These are phyloP conservation scores for Peribolospora kevripleyi DNA, from an alignment of 768 basidiomycete genomes.

Conservation along the genomic window DNA sequence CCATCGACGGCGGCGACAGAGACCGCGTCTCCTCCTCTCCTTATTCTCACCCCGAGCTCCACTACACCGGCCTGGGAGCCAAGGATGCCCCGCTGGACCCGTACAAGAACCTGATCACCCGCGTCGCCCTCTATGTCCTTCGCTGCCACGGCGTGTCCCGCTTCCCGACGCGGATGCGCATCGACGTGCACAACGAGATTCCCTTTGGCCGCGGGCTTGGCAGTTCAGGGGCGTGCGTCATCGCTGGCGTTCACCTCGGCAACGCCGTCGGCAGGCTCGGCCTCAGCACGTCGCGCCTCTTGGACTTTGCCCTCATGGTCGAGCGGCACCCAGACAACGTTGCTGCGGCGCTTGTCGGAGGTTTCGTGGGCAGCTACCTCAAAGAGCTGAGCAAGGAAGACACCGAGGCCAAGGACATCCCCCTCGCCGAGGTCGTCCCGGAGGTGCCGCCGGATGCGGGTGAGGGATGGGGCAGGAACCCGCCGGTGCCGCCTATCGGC, in stretches of 20 bases:
- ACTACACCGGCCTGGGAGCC: conserved; percentile 70
- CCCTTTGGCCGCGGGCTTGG: conserved; percentile 94
- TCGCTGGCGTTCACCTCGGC: conserved; percentile 80
- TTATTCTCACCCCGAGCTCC: conserved; percentile 30
- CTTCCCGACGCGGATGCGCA: conserved; percentile 51
- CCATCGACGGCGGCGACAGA: conserved; percentile 13
- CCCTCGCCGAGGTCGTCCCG: conserved; percentile 81
- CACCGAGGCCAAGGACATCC: conserved; percentile 62
- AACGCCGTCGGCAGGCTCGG: conserved; percentile 51
- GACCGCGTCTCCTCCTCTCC: conserved; percentile 16
- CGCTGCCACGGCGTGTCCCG: conserved; percentile 51
- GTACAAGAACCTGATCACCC: conserved; percentile 90
- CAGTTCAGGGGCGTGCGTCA: conserved; percentile 95
- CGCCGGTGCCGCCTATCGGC: conserved; percentile 62
- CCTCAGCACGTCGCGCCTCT: conserved; percentile 43
- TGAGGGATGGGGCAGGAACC: conserved; percentile 68
- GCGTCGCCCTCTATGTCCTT: conserved; percentile 92
- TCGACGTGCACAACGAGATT: conserved; percentile 73
- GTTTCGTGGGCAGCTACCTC: conserved; percentile 89
- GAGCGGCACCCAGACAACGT: conserved; percentile 98
- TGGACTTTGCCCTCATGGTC: conserved; percentile 96
- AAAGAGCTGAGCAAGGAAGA: conserved; percentile 64
- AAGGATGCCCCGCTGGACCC: conserved; percentile 74
- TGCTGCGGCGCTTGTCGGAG: conserved; percentile 85
- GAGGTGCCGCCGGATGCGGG: conserved; percentile 81